Base-by-base conservation (phyloP, 495 filamentous ascomycete species). In the Hypoxylon subgilvum region DNA sequence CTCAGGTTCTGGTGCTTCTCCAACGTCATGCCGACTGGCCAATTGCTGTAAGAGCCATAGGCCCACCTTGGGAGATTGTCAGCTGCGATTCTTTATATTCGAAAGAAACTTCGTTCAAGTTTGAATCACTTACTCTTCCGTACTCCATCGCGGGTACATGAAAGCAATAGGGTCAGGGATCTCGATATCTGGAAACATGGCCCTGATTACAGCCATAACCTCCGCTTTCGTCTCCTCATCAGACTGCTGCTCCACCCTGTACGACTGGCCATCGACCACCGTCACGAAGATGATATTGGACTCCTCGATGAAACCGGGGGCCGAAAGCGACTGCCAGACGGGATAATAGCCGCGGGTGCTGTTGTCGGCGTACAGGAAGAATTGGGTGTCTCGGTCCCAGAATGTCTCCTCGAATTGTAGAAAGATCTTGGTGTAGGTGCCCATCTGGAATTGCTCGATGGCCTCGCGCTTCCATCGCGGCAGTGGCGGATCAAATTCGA, bases 381-480 rank as follows among this genome's bases (percentile, higher is more conserved):
- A 90, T 63, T 91, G 80, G 2, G 83, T 85, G 17, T 84, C 75
- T 4, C 63, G 64, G 39, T 86, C 81, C 88, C 88, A 92, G 72
- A 89, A 92, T 4, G 83, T 82, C 28, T 85, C 72, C 51, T 82
- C 78, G 69, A 90, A 92, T 49, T 88, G 87, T 9, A 90, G 69
- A 76, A 91, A 91, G 57, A 91, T 85, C 64, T 90, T 91, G 49
- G 86, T 91, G 74, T 90, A 92, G 1, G 85, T 90, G 18, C 83
- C 87, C 82, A 92, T 88, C 53, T 79, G 77, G 69, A 88, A 88
- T 35, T 80, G 82, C 4, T 82, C 78, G 58, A 90, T 86, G 6
- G 83, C 83, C 17, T 78, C 78, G 8, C 78, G 74, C 62, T 92
- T 91, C 87, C 86, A 89, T 7, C 71, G 67, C 0, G 88, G 88